Evolutionary conservation across 495 filamentous ascomycete species (phyloP).

Genomic region (Filosporella fistucella): DNA sequence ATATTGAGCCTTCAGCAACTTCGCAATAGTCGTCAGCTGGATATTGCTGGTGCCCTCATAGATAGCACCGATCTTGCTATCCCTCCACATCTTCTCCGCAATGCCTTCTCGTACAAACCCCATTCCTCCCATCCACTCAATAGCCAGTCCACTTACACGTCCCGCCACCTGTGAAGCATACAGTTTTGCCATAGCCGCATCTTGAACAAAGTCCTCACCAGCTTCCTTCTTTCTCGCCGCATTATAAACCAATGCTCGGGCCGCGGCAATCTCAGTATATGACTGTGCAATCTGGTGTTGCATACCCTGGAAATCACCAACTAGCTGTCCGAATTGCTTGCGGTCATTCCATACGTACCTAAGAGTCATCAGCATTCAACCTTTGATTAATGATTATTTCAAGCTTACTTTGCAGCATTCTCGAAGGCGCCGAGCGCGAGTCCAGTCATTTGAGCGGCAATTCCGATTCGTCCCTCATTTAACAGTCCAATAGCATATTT

Average conservation of each 20-base stretch:
- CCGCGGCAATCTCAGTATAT: slow-evolving; percentile 88
- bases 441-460: slow-evolving; percentile 98
- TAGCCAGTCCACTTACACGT: slow-evolving; percentile 75
- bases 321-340: slow-evolving; percentile 88
- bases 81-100: slow-evolving; percentile 96
- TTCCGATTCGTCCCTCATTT: slow-evolving; percentile 97
- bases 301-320: slow-evolving; percentile 98
- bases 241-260: slow-evolving; percentile 91
- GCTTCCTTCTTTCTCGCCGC: slow-evolving; percentile 97
- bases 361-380: slow-evolving; percentile 4
- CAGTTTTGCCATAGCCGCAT: slow-evolving; percentile 98
- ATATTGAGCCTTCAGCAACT: slow-evolving; percentile 87
- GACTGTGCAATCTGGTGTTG: slow-evolving; percentile 97
- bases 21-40: slow-evolving; percentile 87
- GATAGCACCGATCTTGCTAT: slow-evolving; percentile 98
- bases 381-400: background rate
- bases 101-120: slow-evolving; percentile 91
- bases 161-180: slow-evolving; percentile 92
- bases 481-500: slow-evolving; percentile 96
- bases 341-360: slow-evolving; percentile 95
- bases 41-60: slow-evolving; percentile 88
- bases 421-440: slow-evolving; percentile 93
- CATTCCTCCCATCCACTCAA: slow-evolving; percentile 96
- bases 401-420: slow-evolving; percentile 77
- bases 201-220: slow-evolving; percentile 87